Base-by-base conservation (phyloP, 2,329 filamentous ascomycete genomes). In the Cercospora zeina region DNA sequence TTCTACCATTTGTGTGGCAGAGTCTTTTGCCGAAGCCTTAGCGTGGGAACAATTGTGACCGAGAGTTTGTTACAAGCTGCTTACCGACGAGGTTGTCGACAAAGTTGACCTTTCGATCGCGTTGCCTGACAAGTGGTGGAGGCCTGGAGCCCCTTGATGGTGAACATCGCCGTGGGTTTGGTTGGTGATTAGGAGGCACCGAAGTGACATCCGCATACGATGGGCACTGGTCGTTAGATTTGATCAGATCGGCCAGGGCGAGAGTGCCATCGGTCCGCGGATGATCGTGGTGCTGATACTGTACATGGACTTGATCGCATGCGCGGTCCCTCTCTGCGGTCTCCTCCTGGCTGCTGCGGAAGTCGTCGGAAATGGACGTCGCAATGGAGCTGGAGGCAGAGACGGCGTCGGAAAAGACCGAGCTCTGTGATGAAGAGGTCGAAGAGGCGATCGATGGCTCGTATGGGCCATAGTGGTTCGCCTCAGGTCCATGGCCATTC, bases 51-150 rank as follows among this genome's bases (percentile, higher is more conserved):
- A 65, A 62, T 58, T 61, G 64, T 36, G 30, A 59, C 21, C 56
- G 27, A 47, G 33, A 31, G 7, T 36, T 19, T 62, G 62, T 58
- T 39, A 59, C 47, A 60, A 65, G 34, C 59, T 73, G 77, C 93
- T 91, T 91, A 97, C 93, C 93, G 81, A 97, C 93, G 77, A 97
- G 90, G 77, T 88, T 95, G 78, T 97, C 93, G 78, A 97, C 93
- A 75, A 97, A 97, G 78, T 89, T 93, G 75, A 91, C 85, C 82
- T 96, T 96, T 75, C 93, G 90, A 79, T 97, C 92, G 73, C 87
- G 86, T 81, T 97, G 93, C 72, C 93, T 89, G 67, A 93, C 83
- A 67, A 97, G 84, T 62, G 88, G 79, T 54, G 93, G 91, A 70
- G 90, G 89, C 70, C 84, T 84, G 68, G 85, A 77, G 70, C 83